Evolutionary conservation across 805 yeast genomes (phyloP).

Genomic region (Wickerhamiella galacta): DNA sequence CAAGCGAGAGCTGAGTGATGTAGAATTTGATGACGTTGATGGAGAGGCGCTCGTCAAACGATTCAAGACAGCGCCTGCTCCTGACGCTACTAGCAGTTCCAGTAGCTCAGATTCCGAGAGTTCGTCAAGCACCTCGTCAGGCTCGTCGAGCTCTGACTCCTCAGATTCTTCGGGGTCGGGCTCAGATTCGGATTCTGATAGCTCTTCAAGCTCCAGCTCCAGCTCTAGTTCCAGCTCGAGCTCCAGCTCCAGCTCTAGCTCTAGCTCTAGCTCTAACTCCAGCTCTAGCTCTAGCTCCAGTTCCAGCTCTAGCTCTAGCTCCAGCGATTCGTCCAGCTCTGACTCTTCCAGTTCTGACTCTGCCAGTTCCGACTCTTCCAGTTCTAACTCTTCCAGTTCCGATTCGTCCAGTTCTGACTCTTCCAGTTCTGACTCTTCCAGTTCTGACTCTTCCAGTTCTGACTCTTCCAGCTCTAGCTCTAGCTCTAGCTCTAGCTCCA

Average conservation of each 20-base stretch:
- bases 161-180: conserved; percentile 15
- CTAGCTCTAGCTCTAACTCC: conserved; percentile 11
- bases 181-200: conserved; percentile 3
- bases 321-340: conserved; percentile 3
- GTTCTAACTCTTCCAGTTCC: neutral
- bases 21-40: conserved; percentile 15
- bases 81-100: conserved; percentile 2
- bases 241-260: conserved; percentile 11
- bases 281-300: conserved; percentile 12
- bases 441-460: conserved; percentile 1
- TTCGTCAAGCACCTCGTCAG: conserved; percentile 5
- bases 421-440: neutral
- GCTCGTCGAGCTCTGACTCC: conserved; percentile 13
- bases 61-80: conserved; percentile 8
- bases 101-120: conserved; percentile 7
- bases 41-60: conserved; percentile 13
- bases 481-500: neutral
- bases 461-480: neutral
- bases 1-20: conserved; percentile 14
- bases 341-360: neutral
- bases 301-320: conserved; percentile 2
- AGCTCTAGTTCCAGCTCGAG: conserved; percentile 9
- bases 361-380: neutral
- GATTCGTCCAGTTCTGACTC: neutral
- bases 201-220: conserved; percentile 10